A percentile compares a stretch with the other conserved stretches of the same genome.
phyloP scores from a whole-genome alignment of 768 basidiomycete species.

The Coprinopsis sp. region DNA sequence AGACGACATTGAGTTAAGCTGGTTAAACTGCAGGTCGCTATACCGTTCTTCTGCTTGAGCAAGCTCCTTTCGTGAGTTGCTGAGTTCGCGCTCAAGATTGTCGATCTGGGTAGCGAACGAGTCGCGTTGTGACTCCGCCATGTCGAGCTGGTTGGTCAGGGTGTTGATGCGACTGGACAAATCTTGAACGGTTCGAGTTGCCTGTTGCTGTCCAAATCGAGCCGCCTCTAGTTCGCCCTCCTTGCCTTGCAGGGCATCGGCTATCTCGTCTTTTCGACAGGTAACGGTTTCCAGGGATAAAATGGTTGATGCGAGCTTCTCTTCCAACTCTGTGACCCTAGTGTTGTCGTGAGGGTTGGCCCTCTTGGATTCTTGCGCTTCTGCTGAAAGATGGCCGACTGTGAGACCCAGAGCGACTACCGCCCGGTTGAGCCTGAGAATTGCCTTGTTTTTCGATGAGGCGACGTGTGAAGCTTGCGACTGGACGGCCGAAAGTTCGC shows the following conservation, averaged over 20 bases:
- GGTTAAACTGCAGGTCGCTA: constrained; percentile 57
- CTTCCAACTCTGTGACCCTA: constrained; percentile 26
- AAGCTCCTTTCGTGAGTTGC: constrained; percentile 48
- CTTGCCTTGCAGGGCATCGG: constrained; percentile 28
- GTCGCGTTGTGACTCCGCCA: constrained; percentile 61
- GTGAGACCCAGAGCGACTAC: constrained; percentile 34
- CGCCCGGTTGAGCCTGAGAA: constrained; percentile 29
- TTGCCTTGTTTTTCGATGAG: constrained; percentile 23
- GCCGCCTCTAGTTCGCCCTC: constrained; percentile 28
- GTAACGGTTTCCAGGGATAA: constrained; percentile 35
- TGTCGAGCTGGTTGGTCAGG: constrained; percentile 44
- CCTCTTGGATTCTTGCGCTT: constrained; percentile 15
- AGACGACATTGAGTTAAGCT: constrained; percentile 59
- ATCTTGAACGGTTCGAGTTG: constrained; percentile 33
- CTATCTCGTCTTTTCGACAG: constrained; percentile 33
- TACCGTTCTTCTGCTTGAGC: constrained; percentile 57
- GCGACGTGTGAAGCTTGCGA: constrained; percentile 16
- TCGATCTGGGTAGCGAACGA: constrained; percentile 60
- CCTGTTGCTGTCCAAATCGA: constrained; percentile 32
- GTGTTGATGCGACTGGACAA: constrained; percentile 41
- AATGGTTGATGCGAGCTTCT: constrained; percentile 27
- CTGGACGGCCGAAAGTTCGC: constrained; percentile 14
- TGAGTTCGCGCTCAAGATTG: constrained; percentile 59
- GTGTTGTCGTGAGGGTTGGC: constrained; percentile 4
- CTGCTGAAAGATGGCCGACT: constrained; percentile 33